phyloP scores from a whole-genome alignment of 805 yeast genomes.

The Yarrowia porcina region DNA sequence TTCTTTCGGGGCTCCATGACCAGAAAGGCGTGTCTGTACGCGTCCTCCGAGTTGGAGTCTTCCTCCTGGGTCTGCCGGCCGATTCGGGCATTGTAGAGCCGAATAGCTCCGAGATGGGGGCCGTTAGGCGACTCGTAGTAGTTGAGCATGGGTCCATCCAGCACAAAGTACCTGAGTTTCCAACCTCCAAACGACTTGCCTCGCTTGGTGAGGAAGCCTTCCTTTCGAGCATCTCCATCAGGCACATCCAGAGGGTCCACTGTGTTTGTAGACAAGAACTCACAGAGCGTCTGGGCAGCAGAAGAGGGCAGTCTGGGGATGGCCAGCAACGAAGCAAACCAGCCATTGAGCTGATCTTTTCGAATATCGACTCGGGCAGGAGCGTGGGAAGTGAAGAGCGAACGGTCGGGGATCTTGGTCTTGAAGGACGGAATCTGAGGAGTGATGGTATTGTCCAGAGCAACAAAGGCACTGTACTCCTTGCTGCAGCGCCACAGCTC shows the following conservation, averaged over 20 bases:
- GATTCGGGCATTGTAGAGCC: slow-evolving; percentile 51
- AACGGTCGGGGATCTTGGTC: slow-evolving; percentile 63
- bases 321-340: slow-evolving; percentile 54
- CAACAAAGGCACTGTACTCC: slow-evolving; percentile 54
- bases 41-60: slow-evolving; percentile 41
- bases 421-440: slow-evolving; percentile 44
- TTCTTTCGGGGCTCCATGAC: slow-evolving; percentile 44
- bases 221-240: slow-evolving; percentile 41
- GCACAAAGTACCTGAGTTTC: slow-evolving; percentile 67
- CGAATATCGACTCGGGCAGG: slow-evolving; percentile 67
- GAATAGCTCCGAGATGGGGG: slow-evolving; percentile 50
- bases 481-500: slow-evolving; percentile 77
- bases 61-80: slow-evolving; percentile 42
- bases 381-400: slow-evolving; percentile 52
- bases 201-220: slow-evolving; percentile 62
- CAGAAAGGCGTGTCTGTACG: slow-evolving; percentile 55
- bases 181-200: slow-evolving; percentile 65
- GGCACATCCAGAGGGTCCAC: slow-evolving; percentile 53
- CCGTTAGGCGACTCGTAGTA: slow-evolving; percentile 60
- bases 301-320: slow-evolving; percentile 57
- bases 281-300: slow-evolving; percentile 53
- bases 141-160: slow-evolving; percentile 57
- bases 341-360: slow-evolving; percentile 52
- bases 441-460: slow-evolving; percentile 60
- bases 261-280: slow-evolving; percentile 64